Percentiles rank a stretch among this genome's conserved stretches.
These are phyloP conservation scores for Fusarium foetens DNA, from an alignment of 2,329 filamentous ascomycete species.

Conservation along the genomic window DNA sequence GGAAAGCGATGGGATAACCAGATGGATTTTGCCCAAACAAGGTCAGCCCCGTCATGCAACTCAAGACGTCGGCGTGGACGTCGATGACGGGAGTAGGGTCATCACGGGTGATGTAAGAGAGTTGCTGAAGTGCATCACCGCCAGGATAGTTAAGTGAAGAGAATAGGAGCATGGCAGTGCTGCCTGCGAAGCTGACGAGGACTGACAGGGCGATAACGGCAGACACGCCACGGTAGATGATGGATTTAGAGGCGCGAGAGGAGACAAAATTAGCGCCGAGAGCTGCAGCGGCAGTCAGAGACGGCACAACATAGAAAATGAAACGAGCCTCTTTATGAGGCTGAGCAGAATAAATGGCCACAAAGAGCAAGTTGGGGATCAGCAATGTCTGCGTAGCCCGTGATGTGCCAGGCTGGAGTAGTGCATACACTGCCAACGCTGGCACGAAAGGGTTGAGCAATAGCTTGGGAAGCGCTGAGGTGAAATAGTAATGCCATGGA, in stretches of 20 bases:
- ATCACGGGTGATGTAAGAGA: slow-evolving; percentile 53
- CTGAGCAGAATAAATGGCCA: slow-evolving; percentile 84
- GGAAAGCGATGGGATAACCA: slow-evolving; percentile 50
- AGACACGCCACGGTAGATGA: slow-evolving; percentile 64
- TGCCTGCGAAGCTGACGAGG: slow-evolving; percentile 67
- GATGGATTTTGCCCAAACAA: slow-evolving; percentile 67
- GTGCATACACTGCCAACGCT: slow-evolving; percentile 64
- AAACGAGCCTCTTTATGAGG: slow-evolving; percentile 98
- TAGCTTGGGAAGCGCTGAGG: slow-evolving; percentile 81
- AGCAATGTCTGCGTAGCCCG: slow-evolving; percentile 61
- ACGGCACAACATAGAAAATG: slow-evolving; percentile 86
- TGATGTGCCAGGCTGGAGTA: slow-evolving; percentile 59
- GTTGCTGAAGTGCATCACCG: slow-evolving; percentile 75
- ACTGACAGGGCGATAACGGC: slow-evolving; percentile 68
- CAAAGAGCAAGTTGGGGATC: slow-evolving; percentile 75
- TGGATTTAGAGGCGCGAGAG: slow-evolving; percentile 69
- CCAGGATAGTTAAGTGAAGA: slow-evolving; percentile 95
- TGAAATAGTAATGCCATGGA: slow-evolving; percentile 88
- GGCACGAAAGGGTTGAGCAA: slow-evolving; percentile 80
- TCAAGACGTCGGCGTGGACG: slow-evolving; percentile 72
- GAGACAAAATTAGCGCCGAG: slow-evolving; percentile 78
- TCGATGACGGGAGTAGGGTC: slow-evolving; percentile 46
- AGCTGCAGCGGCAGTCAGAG: slow-evolving; percentile 80
- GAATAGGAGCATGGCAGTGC: slow-evolving; percentile 75
- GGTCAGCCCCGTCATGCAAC: slow-evolving; percentile 77